These are phyloP conservation scores for Tuber calosporum DNA, from an alignment of 495 filamentous ascomycete species.

Conservation along the genomic window DNA sequence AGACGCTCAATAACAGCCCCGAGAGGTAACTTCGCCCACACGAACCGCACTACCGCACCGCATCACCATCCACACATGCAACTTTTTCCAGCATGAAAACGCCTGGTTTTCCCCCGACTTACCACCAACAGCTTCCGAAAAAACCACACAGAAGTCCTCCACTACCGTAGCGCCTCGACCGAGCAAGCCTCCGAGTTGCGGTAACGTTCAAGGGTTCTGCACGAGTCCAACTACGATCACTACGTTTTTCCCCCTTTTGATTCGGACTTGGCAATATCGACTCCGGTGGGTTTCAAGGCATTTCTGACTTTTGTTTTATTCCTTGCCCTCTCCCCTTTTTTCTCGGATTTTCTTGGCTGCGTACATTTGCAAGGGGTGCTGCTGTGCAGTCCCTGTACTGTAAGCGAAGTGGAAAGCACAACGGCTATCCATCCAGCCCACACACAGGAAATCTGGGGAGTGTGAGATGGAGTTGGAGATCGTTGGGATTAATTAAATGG, in stretches of 20 bases:
- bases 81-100: background rate
- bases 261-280: background rate
- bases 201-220: background rate
- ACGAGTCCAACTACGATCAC: background rate
- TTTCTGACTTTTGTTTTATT: background rate
- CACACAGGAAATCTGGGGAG: background rate
- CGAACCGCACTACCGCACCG: background rate
- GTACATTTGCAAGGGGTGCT: background rate
- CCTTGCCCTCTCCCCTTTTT: background rate
- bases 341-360: background rate
- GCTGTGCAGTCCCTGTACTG: background rate
- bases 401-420: background rate
- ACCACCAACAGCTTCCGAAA: background rate
- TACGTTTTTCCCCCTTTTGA: background rate
- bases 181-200: background rate
- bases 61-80: background rate
- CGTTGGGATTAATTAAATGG: background rate
- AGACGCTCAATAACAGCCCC: background rate
- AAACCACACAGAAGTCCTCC: background rate
- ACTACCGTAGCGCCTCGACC: background rate
- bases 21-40: background rate
- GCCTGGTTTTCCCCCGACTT: background rate
- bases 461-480: background rate
- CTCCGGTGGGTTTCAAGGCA: background rate
- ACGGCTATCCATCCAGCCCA: background rate